phyloP scores from a whole-genome alignment of 805 yeast species.

The Maudiozyma serrabonitensis region DNA sequence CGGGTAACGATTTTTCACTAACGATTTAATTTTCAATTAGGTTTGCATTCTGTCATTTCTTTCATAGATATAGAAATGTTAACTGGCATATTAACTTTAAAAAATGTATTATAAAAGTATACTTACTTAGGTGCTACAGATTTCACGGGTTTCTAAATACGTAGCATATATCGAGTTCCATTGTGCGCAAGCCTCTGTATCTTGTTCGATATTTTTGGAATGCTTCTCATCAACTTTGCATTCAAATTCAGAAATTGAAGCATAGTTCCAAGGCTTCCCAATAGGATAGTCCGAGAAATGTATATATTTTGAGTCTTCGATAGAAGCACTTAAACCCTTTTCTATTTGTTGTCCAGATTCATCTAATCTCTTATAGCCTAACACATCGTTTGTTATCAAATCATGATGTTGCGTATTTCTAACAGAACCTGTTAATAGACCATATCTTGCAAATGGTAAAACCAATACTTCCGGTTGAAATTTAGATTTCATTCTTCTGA shows the following conservation, averaged over 20 bases:
- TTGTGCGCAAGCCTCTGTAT: conserved; percentile 12
- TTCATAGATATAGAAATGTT: no score
- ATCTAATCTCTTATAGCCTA: conserved; percentile 21
- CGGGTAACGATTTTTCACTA: no score
- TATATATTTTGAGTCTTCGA: conserved; percentile 34
- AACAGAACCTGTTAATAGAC: conserved; percentile 23
- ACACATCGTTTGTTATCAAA: conserved; percentile 19
- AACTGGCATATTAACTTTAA: no score
- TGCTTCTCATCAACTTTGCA: conserved; percentile 12
- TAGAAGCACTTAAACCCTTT: conserved; percentile 16
- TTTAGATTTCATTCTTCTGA: conserved; percentile 17
- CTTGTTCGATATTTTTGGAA: conserved; percentile 6
- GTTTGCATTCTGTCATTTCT: no score
- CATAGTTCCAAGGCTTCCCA: conserved; percentile 54
- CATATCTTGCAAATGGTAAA: conserved; percentile 26
- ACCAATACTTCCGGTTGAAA: conserved; percentile 22
- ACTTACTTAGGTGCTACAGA: conserved; percentile 7
- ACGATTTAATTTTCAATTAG: no score
- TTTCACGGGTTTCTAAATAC: conserved; percentile 10
- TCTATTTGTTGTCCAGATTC: conserved; percentile 11
- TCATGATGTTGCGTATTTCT: conserved; percentile 16
- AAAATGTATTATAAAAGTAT: no score
- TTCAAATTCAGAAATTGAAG: conserved; percentile 11
- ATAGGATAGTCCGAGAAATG: conserved; percentile 62
- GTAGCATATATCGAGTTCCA: conserved; percentile 20